These are phyloP conservation scores for Tetrapisispora taiwanensis DNA, from an alignment of 805 yeast species.

Conservation along the genomic window DNA sequence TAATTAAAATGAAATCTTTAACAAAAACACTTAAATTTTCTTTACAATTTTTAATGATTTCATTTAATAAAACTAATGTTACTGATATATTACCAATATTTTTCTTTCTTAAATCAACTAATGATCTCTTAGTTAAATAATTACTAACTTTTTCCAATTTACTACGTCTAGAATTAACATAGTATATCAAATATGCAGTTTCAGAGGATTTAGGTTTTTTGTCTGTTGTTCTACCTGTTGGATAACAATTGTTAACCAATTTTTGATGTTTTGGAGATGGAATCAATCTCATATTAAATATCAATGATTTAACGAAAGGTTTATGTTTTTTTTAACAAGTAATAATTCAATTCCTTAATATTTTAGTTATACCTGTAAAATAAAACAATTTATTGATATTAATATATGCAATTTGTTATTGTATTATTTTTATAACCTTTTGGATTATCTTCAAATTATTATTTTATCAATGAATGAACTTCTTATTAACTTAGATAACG, in stretches of 20 bases:
- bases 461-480: too few relatives aligned
- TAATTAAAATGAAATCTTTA: slow-evolving; percentile 49
- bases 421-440: too few relatives aligned
- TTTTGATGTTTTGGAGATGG: slow-evolving; percentile 81
- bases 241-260: slow-evolving; percentile 84
- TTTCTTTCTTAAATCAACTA: slow-evolving; percentile 47
- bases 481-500: too few relatives aligned
- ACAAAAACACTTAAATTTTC: slow-evolving; percentile 84
- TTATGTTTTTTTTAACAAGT: too few relatives aligned
- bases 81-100: slow-evolving; percentile 76
- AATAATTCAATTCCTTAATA: too few relatives aligned
- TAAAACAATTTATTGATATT: too few relatives aligned
- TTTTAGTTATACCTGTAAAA: too few relatives aligned
- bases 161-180: slow-evolving; percentile 81
- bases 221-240: slow-evolving; percentile 75
- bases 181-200: slow-evolving; percentile 74
- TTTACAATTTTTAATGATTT: slow-evolving; percentile 62
- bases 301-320: too few relatives aligned
- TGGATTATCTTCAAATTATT: too few relatives aligned
- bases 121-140: slow-evolving; percentile 54
- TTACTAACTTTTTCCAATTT: slow-evolving; percentile 79
- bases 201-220: slow-evolving; percentile 91
- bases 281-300: slow-evolving; percentile 11
- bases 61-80: slow-evolving; percentile 58
- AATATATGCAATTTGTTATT: too few relatives aligned